Conservation (phyloP, 306 rosid species). For the Oemleria cerasiformis region DNA sequence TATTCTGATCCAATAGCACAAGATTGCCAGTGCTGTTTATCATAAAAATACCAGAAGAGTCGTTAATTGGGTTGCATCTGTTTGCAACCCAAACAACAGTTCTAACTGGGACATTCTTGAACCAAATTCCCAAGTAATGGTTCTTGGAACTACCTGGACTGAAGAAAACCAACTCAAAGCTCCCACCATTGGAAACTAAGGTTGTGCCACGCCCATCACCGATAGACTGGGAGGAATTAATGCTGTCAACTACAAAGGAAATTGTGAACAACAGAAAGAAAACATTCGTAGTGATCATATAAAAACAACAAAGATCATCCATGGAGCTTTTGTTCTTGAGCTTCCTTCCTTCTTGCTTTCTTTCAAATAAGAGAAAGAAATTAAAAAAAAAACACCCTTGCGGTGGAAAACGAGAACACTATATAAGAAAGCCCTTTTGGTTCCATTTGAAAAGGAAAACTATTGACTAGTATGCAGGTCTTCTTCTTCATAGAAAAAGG, state of each 20-base stretch:
- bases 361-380: not conserved
- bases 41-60: conserved; percentile 33
- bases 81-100: conserved; percentile 68
- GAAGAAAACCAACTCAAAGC: conserved; percentile 57
- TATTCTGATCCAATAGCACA: conserved; percentile 21
- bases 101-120: conserved; percentile 20
- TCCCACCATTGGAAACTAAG: conserved; percentile 37
- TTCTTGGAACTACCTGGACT: conserved; percentile 39
- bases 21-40: conserved; percentile 21
- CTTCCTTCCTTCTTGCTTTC: not conserved
- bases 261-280: conserved; percentile 10
- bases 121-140: conserved; percentile 52
- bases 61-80: conserved; percentile 34
- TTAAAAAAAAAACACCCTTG: not conserved
- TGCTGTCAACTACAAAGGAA: conserved; percentile 30
- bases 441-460: too few relatives aligned
- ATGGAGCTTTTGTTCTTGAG: not conserved
- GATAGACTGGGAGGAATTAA: conserved; percentile 28
- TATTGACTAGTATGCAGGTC: too few relatives aligned
- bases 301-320: not conserved
- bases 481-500: too few relatives aligned
- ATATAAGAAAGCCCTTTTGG: too few relatives aligned
- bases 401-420: not conserved
- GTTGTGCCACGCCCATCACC: conserved; percentile 24
- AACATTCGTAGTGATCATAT: not conserved